A percentile compares a stretch with the other conserved stretches of the same genome.
Evolutionary conservation across 1,284 basidiomycete genomes (phyloP).

Genomic region (Trametes hirsuta): DNA sequence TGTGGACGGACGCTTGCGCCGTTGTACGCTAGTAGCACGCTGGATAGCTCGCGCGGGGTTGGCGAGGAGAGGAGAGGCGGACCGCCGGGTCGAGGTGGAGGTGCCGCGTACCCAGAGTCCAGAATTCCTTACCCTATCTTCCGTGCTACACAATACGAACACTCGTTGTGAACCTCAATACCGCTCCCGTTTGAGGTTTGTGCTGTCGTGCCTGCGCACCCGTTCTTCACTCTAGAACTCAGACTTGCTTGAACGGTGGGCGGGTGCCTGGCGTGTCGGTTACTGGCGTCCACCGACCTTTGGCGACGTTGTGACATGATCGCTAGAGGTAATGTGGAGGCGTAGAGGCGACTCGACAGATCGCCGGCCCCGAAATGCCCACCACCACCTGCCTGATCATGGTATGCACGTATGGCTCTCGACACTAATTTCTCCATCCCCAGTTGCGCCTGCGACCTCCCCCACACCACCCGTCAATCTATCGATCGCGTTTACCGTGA

Average conservation of each 20-base stretch:
- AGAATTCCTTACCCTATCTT: conserved; percentile 12
- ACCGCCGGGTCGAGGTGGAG: not conserved
- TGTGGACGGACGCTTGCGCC: not conserved
- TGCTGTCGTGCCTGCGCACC: not conserved
- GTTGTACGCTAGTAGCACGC: conserved; percentile 14
- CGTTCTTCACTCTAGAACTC: not conserved
- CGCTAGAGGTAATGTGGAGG: no score
- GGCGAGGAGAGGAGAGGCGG: conserved; percentile 13
- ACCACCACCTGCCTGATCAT: no score
- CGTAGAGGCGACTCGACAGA: no score
- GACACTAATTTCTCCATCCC: no score
- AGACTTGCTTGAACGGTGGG: no score
- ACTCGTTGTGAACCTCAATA: conserved; percentile 3
- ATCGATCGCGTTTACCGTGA: not conserved
- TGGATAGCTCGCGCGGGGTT: conserved; percentile 12
- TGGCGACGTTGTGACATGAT: no score
- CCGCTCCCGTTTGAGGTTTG: not conserved
- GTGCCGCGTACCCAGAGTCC: conserved; percentile 3
- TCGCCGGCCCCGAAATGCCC: no score
- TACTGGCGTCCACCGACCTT: no score
- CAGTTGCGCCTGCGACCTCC: not conserved
- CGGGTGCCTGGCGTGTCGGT: no score
- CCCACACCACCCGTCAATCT: not conserved
- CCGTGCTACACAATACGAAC: conserved; percentile 15
- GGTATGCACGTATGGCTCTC: no score